Evolutionary conservation across 257 asterid species (phyloP), one percentile per base, ranked within the genome.

Genomic region (Ajuga chamaepitys): DNA sequence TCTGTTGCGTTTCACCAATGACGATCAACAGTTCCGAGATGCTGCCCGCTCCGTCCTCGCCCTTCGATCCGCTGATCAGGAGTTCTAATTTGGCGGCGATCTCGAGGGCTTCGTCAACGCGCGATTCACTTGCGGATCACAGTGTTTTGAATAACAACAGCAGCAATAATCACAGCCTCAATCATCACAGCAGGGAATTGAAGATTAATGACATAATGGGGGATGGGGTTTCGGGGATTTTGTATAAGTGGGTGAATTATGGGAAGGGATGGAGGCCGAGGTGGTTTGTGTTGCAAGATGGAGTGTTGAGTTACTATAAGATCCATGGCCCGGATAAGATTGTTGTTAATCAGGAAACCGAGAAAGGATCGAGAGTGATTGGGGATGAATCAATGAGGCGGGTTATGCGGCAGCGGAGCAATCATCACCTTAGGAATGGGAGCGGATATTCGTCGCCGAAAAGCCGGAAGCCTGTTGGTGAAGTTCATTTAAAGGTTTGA

Each of bases 251-350:
- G 98, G 98, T 92, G 72, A 92, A 92, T 81, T 92, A 89, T 56
- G 98, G 98, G n/a, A 84, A 77, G 62, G 98, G 98, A 2, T 92
- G 98, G 98, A 82, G 98, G 69, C 95, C 88, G 3, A 69, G 98
- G 78, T 92, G 98, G 97, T 86, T 92, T 52, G 95, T 89, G 17
- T 78, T 92, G 86, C 98, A 88, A 55, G 98, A 92, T 65, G 98
- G 96, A 2, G 98, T 92, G 20, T 62, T 92, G 80, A 87, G 97
- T 50, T 92, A 92, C 67, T 92, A 87, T 14, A 92, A 92, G 96
- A 84, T 92, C 85, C 98, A 87, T 57, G 97, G 98, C 24, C 97
- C 89, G 35, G 91, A 89, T 77, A 89, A 76, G 78, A 92, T 92
- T 76, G 44, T 80, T 18, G 64, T 89, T 16, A 80, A 56, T 69